Conservation (phyloP, 306 rosid species). For the Prunus fruticosa region DNA sequence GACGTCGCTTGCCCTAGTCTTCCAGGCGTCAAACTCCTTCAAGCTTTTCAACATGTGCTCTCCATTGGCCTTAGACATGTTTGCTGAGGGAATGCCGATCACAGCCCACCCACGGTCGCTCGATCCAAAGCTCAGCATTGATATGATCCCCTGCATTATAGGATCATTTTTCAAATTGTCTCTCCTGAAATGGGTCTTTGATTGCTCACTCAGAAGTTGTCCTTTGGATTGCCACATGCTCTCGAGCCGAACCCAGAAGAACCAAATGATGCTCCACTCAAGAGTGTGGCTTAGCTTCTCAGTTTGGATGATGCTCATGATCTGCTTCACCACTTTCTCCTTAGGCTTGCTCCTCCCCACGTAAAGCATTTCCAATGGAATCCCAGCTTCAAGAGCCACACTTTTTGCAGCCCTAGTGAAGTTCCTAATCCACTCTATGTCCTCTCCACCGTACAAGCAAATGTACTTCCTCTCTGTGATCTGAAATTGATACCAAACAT, state of each 20-base stretch:
- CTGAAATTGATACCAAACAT: background rate
- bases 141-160: constrained; percentile 30
- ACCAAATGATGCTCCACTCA: constrained; percentile 48
- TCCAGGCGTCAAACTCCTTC: constrained; percentile 9
- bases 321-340: constrained; percentile 28
- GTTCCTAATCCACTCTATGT: constrained; percentile 53
- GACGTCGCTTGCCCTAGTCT: background rate
- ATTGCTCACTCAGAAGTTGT: background rate
- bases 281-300: constrained; percentile 40
- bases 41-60: constrained; percentile 17
- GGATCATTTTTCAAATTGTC: constrained; percentile 13
- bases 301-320: background rate
- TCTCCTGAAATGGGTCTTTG: background rate
- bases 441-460: constrained; percentile 71
- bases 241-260: constrained; percentile 55
- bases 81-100: background rate
- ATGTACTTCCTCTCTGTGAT: constrained; percentile 14
- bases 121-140: constrained; percentile 36
- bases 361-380: constrained; percentile 52
- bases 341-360: constrained; percentile 57
- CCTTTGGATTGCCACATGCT: constrained; percentile 29
- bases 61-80: constrained; percentile 20
- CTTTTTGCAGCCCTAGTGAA: constrained; percentile 32
- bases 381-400: constrained; percentile 26
- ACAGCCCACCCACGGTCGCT: constrained; percentile 23